Evolutionary conservation across 108 stramenopile species (phyloP).

Genomic region (Stephanodiscus triporus): DNA sequence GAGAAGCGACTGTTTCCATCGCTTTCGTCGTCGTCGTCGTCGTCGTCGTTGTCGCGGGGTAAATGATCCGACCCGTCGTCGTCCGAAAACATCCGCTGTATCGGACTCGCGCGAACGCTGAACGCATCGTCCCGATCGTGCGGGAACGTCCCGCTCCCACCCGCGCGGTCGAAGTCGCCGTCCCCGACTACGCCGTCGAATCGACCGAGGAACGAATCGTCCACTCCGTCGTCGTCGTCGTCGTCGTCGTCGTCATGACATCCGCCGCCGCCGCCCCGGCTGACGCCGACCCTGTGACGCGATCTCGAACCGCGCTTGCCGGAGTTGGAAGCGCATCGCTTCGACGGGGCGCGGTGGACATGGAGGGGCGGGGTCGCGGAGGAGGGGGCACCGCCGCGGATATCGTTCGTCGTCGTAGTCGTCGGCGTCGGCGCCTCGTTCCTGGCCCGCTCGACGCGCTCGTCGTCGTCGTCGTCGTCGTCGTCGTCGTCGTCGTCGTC

Average conservation of each 20-base stretch:
- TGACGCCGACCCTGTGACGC: conserved; percentile 3
- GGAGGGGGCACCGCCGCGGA: too few relatives aligned
- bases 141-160: background rate
- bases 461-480: background rate
- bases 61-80: background rate
- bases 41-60: background rate
- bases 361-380: background rate
- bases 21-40: background rate
- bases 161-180: background rate
- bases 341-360: conserved; percentile 3
- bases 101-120: conserved; percentile 25
- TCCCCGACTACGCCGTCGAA: conserved; percentile 1
- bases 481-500: background rate
- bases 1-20: background rate
- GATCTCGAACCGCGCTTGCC: conserved; percentile 33
- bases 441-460: background rate
- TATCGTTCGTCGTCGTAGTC: background rate
- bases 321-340: conserved; percentile 33
- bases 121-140: conserved; percentile 18
- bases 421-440: background rate
- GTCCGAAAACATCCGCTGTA: conserved; percentile 12
- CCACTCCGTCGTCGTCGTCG: background rate
- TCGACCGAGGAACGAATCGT: background rate
- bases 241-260: background rate
- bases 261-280: background rate